Evolutionary conservation across 1,284 basidiomycete genomes (phyloP).

Genomic region (Boletellus deceptivus): DNA sequence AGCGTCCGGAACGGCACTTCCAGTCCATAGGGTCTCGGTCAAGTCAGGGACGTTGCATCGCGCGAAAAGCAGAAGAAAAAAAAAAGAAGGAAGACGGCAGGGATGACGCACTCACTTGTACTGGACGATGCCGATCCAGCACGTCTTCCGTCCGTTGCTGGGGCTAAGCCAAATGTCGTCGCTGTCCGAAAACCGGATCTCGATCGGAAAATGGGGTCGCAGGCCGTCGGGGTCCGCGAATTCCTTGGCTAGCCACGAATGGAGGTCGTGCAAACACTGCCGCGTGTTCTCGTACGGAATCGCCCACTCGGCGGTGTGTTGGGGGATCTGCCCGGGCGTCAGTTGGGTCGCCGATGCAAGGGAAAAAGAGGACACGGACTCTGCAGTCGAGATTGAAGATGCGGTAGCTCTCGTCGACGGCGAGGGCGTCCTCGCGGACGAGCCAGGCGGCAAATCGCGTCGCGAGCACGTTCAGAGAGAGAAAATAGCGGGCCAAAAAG

Average conservation of each 20-base stretch:
- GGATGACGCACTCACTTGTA: conserved; percentile 68
- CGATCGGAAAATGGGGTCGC: conserved; percentile 89
- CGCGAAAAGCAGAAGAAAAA: neutral
- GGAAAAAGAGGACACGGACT: conserved; percentile 42
- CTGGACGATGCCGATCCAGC: conserved; percentile 96
- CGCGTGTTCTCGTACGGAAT: conserved; percentile 69
- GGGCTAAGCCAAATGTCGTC: conserved; percentile 97
- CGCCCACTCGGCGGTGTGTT: conserved; percentile 93
- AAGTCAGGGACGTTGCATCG: neutral
- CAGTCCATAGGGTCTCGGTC: conserved; percentile 79
- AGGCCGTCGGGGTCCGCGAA: conserved; percentile 67
- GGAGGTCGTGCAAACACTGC: conserved; percentile 72
- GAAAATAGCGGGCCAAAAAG: conserved; percentile 63
- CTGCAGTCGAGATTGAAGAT: conserved; percentile 86
- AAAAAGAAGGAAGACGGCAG: neutral
- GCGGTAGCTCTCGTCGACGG: conserved; percentile 71
- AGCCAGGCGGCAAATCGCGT: conserved; percentile 64
- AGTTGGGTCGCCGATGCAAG: conserved; percentile 11
- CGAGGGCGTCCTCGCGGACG: conserved; percentile 44
- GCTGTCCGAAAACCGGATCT: conserved; percentile 84
- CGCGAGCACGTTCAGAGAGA: conserved; percentile 53
- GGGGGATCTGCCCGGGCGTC: conserved; percentile 59
- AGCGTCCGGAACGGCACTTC: conserved; percentile 84
- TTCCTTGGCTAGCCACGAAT: conserved; percentile 74
- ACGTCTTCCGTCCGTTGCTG: conserved; percentile 74